A percentile compares a stretch with the other conserved stretches of the same genome.
Evolutionary conservation across 306 rosid species (phyloP).

Genomic region (Vicia villosa): DNA sequence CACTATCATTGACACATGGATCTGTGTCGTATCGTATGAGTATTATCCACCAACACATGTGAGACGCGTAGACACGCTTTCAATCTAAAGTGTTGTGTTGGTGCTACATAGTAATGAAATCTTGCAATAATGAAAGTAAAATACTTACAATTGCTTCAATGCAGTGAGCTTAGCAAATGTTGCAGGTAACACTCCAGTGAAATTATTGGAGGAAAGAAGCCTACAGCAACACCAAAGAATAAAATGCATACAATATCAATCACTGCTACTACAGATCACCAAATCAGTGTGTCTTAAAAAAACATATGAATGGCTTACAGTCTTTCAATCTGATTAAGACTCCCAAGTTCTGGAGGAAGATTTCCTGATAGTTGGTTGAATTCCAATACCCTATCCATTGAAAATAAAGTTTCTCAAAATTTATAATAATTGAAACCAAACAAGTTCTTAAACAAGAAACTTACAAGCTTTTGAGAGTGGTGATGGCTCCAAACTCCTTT

Average conservation of each 20-base stretch:
- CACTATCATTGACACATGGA: neutral
- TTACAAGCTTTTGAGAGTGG: constrained; percentile 36
- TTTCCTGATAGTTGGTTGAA: neutral
- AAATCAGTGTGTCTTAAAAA: neutral
- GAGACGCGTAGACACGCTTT: neutral
- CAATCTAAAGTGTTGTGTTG: neutral
- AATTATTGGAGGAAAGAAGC: constrained; percentile 47
- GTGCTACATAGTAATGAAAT: neutral
- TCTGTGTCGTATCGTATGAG: neutral
- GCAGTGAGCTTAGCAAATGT: constrained; percentile 37
- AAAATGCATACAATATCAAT: neutral
- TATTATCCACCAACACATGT: neutral
- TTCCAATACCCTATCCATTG: constrained; percentile 34
- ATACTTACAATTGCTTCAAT: constrained; percentile 54
- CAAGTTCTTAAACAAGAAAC: constrained; percentile 31
- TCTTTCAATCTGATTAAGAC: neutral
- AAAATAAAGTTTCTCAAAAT: constrained; percentile 3
- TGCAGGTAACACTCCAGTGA: constrained; percentile 43
- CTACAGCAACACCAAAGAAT: constrained; percentile 36
- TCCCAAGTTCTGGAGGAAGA: neutral
- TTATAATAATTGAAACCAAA: neutral
- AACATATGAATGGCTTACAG: constrained; percentile 42
- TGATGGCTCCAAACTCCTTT: neutral
- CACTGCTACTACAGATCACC: neutral
- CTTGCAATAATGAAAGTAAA: neutral